A percentile compares a stretch with the other conserved stretches of the same genome.
Evolutionary conservation across 768 basidiomycete genomes (phyloP).

Genomic region (Mycena crocata): DNA sequence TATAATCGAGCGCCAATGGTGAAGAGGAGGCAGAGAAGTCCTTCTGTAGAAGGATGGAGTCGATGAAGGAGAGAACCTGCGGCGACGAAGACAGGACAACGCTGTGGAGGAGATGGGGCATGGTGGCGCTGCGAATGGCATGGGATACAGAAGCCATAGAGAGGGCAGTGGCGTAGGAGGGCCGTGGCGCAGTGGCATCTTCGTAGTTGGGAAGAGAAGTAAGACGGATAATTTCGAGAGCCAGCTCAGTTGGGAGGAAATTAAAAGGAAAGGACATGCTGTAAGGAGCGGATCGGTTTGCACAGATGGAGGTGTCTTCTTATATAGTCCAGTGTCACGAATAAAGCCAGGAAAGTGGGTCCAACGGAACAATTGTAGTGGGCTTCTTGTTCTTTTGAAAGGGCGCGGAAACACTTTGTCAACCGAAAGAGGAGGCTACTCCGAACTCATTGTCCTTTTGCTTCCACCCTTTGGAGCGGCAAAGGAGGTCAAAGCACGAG

Average conservation of each 20-base stretch:
- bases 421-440: not conserved
- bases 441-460: not conserved
- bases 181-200: conserved; percentile 16
- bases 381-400: conserved; percentile 4
- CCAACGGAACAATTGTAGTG: conserved; percentile 16
- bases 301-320: not conserved
- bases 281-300: not conserved
- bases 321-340: not conserved
- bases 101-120: conserved; percentile 54
- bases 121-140: conserved; percentile 45
- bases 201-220: conserved; percentile 42
- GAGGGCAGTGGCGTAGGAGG: conserved; percentile 40
- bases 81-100: conserved; percentile 46
- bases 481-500: too few species aligned
- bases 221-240: conserved; percentile 47
- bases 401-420: conserved; percentile 20
- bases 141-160: conserved; percentile 49
- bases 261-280: conserved; percentile 32
- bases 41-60: conserved; percentile 45
- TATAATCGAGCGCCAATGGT: conserved; percentile 47
- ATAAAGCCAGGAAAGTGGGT: conserved; percentile 19
- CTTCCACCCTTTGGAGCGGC: too few species aligned
- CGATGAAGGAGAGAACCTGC: conserved; percentile 47
- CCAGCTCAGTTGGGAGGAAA: conserved; percentile 49
- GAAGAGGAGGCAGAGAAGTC: conserved; percentile 21